Base-by-base conservation (phyloP, 208 protist species). In the Acanthamoeba royreba region DNA sequence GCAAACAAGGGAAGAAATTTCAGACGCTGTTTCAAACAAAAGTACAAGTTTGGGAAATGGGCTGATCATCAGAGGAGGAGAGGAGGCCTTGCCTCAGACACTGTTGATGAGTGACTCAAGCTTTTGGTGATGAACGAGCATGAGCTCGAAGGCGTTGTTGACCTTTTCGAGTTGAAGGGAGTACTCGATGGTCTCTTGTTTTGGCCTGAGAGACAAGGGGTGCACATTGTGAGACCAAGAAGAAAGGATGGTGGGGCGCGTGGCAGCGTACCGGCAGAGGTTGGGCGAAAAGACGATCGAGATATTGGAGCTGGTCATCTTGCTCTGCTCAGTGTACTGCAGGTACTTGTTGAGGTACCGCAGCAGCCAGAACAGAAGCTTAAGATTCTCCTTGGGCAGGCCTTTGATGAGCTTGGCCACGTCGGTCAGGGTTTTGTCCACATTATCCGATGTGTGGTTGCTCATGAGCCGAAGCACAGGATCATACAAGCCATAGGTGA, bases 251-350 rank as follows among this genome's bases (percentile, higher is more conserved):
- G n/a, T n/a, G n/a, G n/a, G n/a, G n/a, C n/a, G n/a, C n/a, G n/a
- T n/a, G n/a, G n/a, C n/a, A n/a, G n/a, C 72, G 72, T 9, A 83
- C 72, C 72, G 72, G n/a, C 81, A 89, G 28, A 89, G 49, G 47
- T 89, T 89, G 31, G 81, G 81, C 81, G 81, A 89, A 35, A 89
- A 89, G 33, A 89, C 81, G 52, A 89, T 89, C 33, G 49, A 66
- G 43, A 89, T 55, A 49, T 89, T 89, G 52, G 45, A 55, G 49
- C 33, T 66, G 31, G 45, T 89, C 81, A 89, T 89, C 81, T 89
- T 89, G 81, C 81, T 89, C 49, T 66, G 28, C 49, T 66, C 52
- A 19, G 49, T 17, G 49, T 55, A 63, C 81, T 89, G 81, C 17
- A 66, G 49, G 35, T 66, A 66, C 81, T 66, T 89, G 81, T 55